These are phyloP conservation scores for Yueomyces sp. DNA, from an alignment of 805 yeast species.

Conservation along the genomic window DNA sequence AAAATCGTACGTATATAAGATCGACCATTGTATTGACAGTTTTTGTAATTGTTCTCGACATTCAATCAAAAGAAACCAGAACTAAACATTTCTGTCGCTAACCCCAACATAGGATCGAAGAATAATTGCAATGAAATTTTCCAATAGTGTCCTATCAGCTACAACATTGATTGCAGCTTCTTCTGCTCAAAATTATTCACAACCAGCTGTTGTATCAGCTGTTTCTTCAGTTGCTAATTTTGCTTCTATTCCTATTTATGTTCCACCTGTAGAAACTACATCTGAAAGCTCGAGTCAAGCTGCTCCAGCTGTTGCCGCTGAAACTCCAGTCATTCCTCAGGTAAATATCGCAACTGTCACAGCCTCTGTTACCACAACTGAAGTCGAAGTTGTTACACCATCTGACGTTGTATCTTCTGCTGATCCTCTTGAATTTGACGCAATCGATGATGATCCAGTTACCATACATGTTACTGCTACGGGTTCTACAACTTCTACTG, in stretches of 20 bases:
- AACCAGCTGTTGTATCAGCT: not conserved
- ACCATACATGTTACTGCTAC: too few relatives aligned
- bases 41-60: not conserved
- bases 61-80: not conserved
- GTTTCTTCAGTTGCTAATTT: not conserved
- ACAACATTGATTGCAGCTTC: not conserved
- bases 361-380: not conserved
- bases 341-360: not conserved
- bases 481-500: too few relatives aligned
- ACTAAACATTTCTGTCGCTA: not conserved
- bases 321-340: too few relatives aligned
- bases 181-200: not conserved
- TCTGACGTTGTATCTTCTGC: not conserved
- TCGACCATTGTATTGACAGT: not conserved
- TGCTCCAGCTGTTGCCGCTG: too few relatives aligned
- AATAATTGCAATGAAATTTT: too few relatives aligned
- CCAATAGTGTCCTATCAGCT: not conserved
- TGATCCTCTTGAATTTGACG: not conserved
- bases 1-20: too few relatives aligned
- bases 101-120: not conserved
- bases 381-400: not conserved
- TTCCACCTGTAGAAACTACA: too few relatives aligned
- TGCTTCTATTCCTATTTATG: too few relatives aligned
- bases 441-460: too few relatives aligned
- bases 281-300: too few relatives aligned